phyloP scores from a whole-genome alignment of 805 yeast species.

The Nakazawaea populi region DNA sequence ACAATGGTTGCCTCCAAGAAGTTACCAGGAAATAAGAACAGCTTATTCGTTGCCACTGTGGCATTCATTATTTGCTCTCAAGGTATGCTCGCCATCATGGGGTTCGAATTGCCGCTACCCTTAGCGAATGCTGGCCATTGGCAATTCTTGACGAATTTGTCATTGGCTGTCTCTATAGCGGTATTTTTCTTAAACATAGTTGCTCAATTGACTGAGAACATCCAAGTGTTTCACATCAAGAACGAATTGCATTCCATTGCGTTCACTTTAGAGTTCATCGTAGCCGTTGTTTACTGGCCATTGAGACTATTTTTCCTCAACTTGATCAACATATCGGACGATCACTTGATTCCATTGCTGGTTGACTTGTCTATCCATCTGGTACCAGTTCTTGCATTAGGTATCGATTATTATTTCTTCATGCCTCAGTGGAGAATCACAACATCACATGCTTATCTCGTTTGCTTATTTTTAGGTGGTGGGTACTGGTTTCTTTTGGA shows the following conservation, averaged over 20 bases:
- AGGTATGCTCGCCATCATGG: slow-evolving; percentile 4
- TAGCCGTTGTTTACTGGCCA: slow-evolving; percentile 66
- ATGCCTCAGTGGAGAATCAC: slow-evolving; percentile 38
- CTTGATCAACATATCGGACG: slow-evolving; percentile 35
- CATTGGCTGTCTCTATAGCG: slow-evolving; percentile 41
- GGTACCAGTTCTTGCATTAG: slow-evolving; percentile 48
- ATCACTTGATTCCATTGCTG: slow-evolving; percentile 34
- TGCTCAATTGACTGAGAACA: slow-evolving; percentile 26
- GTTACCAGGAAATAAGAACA: slow-evolving; percentile 2
- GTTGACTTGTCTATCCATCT: slow-evolving; percentile 58
- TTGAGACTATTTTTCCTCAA: slow-evolving; percentile 45
- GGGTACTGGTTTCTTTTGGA: slow-evolving; percentile 52
- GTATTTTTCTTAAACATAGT: slow-evolving; percentile 33
- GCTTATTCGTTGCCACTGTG: not conserved
- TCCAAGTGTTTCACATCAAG: slow-evolving; percentile 26
- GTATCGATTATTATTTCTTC: slow-evolving; percentile 48
- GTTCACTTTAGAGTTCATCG: slow-evolving; percentile 53
- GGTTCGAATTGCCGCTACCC: slow-evolving; percentile 38
- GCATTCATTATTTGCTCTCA: not conserved
- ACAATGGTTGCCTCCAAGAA: not conserved
- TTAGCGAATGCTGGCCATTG: slow-evolving; percentile 56
- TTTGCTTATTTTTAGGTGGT: slow-evolving; percentile 33
- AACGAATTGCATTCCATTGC: slow-evolving; percentile 46
- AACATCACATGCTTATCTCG: slow-evolving; percentile 29
- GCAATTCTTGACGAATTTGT: slow-evolving; percentile 70